Percentiles rank a stretch among this genome's conserved stretches.
These are phyloP conservation scores for Ceratobasidium sp. DNA, from an alignment of 1,284 basidiomycete species.

Conservation along the genomic window DNA sequence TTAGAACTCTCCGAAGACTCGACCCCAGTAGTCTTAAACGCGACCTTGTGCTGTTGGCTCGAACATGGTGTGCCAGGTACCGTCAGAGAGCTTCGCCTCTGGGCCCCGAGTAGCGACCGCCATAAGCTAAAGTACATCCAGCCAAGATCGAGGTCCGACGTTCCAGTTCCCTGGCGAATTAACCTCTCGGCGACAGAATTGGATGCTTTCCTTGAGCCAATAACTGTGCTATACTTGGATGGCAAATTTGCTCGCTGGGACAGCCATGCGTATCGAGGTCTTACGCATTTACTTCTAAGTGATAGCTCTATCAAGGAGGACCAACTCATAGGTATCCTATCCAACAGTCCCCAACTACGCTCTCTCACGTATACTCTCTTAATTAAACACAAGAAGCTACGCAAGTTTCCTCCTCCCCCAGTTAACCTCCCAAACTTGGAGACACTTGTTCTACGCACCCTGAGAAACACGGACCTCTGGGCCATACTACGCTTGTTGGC, in stretches of 20 bases:
- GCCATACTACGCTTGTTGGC: conserved; percentile 1
- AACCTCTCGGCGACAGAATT: not conserved
- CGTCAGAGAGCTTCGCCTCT: not conserved
- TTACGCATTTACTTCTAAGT: not conserved
- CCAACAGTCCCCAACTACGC: not conserved
- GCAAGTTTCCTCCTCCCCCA: too few species aligned
- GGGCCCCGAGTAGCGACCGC: not conserved
- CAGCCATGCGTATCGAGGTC: not conserved
- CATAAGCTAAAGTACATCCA: too few species aligned
- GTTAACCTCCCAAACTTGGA: too few species aligned
- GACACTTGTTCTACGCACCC: too few species aligned
- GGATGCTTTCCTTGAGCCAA: not conserved
- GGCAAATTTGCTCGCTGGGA: not conserved
- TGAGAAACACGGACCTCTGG: too few species aligned
- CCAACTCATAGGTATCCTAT: not conserved
- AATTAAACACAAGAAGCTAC: not conserved
- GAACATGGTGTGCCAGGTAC: not conserved
- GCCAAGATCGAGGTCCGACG: not conserved
- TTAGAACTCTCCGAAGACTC: not conserved
- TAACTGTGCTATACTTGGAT: not conserved
- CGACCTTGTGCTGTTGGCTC: not conserved
- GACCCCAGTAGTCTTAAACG: not conserved
- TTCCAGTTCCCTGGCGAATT: not conserved
- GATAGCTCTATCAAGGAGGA: not conserved
- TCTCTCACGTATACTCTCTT: not conserved